Evolutionary conservation across 257 asterid species (phyloP), one percentile per base, ranked within the genome.

Genomic region (Primulina tabacum): DNA sequence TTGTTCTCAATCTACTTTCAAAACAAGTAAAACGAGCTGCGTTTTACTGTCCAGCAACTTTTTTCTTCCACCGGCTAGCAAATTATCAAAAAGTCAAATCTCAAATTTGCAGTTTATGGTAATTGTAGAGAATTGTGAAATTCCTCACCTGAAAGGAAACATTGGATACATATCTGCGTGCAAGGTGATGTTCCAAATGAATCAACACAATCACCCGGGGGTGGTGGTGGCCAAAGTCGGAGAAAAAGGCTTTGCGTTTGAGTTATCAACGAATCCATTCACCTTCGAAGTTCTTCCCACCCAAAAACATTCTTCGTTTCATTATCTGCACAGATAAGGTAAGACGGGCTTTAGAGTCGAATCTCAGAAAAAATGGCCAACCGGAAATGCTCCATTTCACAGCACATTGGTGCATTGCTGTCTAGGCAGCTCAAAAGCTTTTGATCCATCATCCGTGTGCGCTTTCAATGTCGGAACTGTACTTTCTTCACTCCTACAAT

Each of bases 401-500:
- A 65, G 7, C 10, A 21, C 33, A 7, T 34, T 34, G 7, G 17
- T 60, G 6, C 16, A 18, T 37, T 64, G 12, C 24, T 47, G 43
- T 20, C 43, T 0, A 64, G 43, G 68, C 30, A 34, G 43, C 33
- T 64, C 8, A 63, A 37, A 64, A 37, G 18, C 47, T 18, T 64
- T 6, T 20, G 32, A 20, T 34, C n/a, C 24, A 16, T 8, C 68
- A 64, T 1, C 24, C 24, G 24, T 21, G 24, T 21, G 24, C 24
- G 24, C 24, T 21, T 21, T 21, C 64, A 78, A 66, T 16, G 78
- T 18, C 40, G 71, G 69, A 64, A 75, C 69, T 73, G 73, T 71
- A 58, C 24, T 76, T 78, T 81, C 75, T 76, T 80, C 67, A 82
- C 84, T 75, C 65, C 62, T 65, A 68, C 52, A 12, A 70, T 62